A percentile compares a stretch with the other conserved stretches of the same genome.
These are phyloP conservation scores for Cadophora sp. DNA, from an alignment of 2,329 filamentous ascomycete genomes.

Conservation along the genomic window DNA sequence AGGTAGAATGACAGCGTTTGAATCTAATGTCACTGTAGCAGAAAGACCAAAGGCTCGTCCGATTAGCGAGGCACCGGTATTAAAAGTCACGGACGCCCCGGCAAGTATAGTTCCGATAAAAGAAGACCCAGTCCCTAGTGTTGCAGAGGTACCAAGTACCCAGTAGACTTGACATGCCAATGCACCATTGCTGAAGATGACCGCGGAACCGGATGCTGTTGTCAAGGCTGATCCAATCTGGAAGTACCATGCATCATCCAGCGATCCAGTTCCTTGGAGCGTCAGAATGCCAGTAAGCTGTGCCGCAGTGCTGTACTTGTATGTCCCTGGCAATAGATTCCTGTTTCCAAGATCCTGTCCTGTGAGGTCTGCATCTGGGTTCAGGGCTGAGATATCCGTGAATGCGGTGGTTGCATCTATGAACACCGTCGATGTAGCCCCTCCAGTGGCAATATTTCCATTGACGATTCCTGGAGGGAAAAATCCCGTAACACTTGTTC, in stretches of 20 bases:
- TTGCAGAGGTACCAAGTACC: conserved; percentile 23
- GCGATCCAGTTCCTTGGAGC: conserved; percentile 5
- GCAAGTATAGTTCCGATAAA: conserved; percentile 26
- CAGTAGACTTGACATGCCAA: conserved; percentile 20
- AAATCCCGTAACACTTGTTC: conserved; percentile 18
- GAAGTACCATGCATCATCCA: conserved; percentile 21
- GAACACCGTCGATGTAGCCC: not conserved
- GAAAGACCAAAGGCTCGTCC: conserved; percentile 20
- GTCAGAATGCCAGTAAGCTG: conserved; percentile 9
- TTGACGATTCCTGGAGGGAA: not conserved
- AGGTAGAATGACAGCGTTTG: conserved; percentile 11
- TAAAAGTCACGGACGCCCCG: conserved; percentile 15
- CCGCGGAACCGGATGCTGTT: not conserved
- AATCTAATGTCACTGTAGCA: conserved; percentile 19
- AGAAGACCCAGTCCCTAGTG: conserved; percentile 15
- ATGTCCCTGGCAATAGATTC: conserved; percentile 8
- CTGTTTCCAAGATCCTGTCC: conserved; percentile 8
- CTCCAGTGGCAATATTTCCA: not conserved
- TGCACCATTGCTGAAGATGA: conserved; percentile 7
- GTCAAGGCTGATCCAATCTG: conserved; percentile 18
- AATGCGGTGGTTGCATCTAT: conserved; percentile 5
- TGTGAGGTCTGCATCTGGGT: not conserved
- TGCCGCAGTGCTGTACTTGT: conserved; percentile 7
- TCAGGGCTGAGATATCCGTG: not conserved
- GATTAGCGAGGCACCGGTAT: not conserved